Conservation (phyloP, 352 stramenopile species). For the Globisporangium cederbergense region DNA sequence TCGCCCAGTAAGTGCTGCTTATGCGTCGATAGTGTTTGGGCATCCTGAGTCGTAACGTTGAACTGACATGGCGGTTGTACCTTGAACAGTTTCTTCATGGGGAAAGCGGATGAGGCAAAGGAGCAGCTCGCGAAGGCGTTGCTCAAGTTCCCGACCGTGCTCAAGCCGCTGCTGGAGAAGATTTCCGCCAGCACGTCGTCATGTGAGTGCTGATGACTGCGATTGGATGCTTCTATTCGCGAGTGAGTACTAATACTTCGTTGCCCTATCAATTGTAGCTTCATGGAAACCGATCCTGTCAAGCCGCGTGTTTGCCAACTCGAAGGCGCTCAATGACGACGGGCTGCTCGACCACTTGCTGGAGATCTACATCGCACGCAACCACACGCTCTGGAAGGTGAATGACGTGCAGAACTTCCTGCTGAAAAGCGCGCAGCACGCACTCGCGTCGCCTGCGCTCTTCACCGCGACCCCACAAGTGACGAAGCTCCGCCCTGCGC, state of each 20-base stretch:
- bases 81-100: constrained; percentile 52
- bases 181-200: constrained; percentile 65
- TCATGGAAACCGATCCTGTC: constrained; percentile 71
- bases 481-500: constrained; percentile 42
- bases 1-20: constrained; percentile 51
- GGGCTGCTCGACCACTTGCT: constrained; percentile 67
- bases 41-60: background rate
- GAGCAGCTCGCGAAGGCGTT: constrained; percentile 56
- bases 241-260: background rate
- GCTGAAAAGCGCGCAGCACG: constrained; percentile 58
- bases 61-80: background rate
- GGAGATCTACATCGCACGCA: constrained; percentile 78
- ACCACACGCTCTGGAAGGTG: constrained; percentile 81
- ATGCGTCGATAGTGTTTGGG: background rate
- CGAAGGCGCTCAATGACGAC: constrained; percentile 52
- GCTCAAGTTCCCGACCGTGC: constrained; percentile 61
- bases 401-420: constrained; percentile 74
- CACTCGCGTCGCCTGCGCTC: constrained; percentile 50
- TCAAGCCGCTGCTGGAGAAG: constrained; percentile 76
- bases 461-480: constrained; percentile 51
- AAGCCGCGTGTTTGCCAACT: constrained; percentile 77
- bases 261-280: constrained; percentile 21
- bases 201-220: constrained; percentile 27
- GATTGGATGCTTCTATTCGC: background rate
- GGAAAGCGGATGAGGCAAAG: constrained; percentile 52